Evolutionary conservation across 2,329 filamentous ascomycete genomes (phyloP), one percentile per base, ranked within the genome.

Genomic region (Neofusicoccum ribis): DNA sequence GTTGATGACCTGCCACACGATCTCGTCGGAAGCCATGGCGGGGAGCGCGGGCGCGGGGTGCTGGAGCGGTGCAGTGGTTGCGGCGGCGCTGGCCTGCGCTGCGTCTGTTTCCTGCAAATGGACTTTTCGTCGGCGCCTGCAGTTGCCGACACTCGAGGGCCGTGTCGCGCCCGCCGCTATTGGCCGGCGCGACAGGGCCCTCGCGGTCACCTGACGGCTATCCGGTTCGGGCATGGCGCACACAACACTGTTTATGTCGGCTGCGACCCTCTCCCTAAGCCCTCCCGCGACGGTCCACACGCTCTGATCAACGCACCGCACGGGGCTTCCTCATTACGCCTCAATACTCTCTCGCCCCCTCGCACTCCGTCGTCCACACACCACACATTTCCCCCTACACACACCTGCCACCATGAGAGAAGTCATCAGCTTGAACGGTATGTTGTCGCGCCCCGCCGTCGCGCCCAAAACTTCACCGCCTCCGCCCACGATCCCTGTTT

Each of bases 381-480:
- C 44, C 34, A 50, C 46, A 50, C 49, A 41, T 49, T 37, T 34
- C 39, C 41, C 41, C 50, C 39, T 49, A 46, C 49, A 54, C 61
- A 54, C 39, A 20, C 47, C 44, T 23, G 52, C 54, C 44, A 65
- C 63, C 46, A 98, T 98, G 94, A 93, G 94, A 91, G 94, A 98
- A 89, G 93, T 98, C 81, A 97, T 98, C 83, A 94, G 91, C 85
- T 91, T 98, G 88, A 97, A 97, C 88, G 93, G 94, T 97, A 88
- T 78, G 90, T 74, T 72, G 70, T 69, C 68, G 67, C 68, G 70
- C 70, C 69, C 68, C 70, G 70, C 70, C 69, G 67, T 68, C 72
- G 75, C 76, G 74, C 75, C 76, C 74, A 79, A 77, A 81, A 78
- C 80, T 78, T 79, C 76, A 71, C 67, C 65, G 66, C 67, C 64